Conservation (phyloP, 352 stramenopile genomes). For the Peronospora farinosa region DNA sequence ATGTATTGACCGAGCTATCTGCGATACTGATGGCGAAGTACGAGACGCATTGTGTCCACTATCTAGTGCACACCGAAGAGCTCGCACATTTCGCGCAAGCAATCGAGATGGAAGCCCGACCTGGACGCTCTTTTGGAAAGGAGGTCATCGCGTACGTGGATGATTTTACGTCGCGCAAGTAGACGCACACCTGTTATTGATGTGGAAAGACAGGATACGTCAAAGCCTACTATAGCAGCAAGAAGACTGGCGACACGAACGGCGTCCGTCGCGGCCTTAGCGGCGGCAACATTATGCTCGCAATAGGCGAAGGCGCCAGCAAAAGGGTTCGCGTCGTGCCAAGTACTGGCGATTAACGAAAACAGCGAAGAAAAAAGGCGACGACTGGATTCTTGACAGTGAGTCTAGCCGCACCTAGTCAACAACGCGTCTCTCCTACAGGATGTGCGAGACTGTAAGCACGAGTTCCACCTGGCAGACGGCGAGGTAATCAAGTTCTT, state of each 20-base stretch:
- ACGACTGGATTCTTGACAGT: background rate
- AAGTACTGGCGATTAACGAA: background rate
- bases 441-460: background rate
- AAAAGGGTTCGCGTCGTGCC: background rate
- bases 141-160: no score
- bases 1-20: background rate
- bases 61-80: background rate
- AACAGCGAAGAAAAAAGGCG: background rate
- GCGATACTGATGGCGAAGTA: constrained; percentile 6
- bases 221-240: background rate
- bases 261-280: background rate
- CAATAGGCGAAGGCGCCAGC: background rate
- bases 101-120: background rate
- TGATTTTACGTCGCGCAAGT: background rate
- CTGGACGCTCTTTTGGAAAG: background rate
- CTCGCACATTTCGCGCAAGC: background rate
- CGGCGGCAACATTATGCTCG: background rate
- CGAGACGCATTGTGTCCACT: background rate
- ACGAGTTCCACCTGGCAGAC: background rate
- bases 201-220: background rate
- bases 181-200: background rate
- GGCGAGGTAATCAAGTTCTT: background rate
- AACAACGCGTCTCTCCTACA: background rate
- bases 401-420: background rate
- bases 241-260: no score